Evolutionary conservation across 1,139 yeast species (phyloP), one percentile per base, ranked within the genome.

Genomic region (Meyerozyma carpophila): DNA sequence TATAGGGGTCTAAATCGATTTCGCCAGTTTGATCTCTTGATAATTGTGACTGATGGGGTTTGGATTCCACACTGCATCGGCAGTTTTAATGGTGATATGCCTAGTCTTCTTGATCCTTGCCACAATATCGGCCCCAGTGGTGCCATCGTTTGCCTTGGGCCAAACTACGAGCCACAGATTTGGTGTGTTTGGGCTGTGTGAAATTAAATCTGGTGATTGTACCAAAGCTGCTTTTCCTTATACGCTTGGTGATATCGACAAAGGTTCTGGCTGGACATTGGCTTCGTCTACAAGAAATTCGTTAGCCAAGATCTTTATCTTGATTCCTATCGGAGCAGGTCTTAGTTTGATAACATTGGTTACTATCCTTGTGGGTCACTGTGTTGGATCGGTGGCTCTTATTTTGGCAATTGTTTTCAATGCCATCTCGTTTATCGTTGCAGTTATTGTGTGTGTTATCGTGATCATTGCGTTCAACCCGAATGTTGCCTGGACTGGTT

Each of bases 281-380:
- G 48, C 52, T 14, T 14, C 37, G 11, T 34, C 70, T 37, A 82
- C 88, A 1, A 73, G 96, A 52, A 76, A 75, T 48, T 72, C 80
- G 1, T 75, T 91, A 43, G 83, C 94, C 3, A 80, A 81, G 51
- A 71, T 88, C 41, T 72, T 93, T 44, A 79, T 91, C 39, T 79
- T 88, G 18, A 89, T 86, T 50, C 95, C 95, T 0, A 80, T 91
- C 29, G 88, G 95, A 4, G 80, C 88, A 13, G 95, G 91, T 0
- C 68, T 89, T 58, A 81, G 87, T 13, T 70, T 84, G 43, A 52
- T 85, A 8, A 41, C 53, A 5, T 41, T 55, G 11, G 43, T 41
- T 4, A 21, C 47, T 21, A 41, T 44, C 21, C 32, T 48, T 20
- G 50, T 44, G 9, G 43, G 32, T 13, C 41, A 39, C 41, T 16